Conservation (phyloP, 2,329 filamentous ascomycete genomes). For the Trichoderma lentiforme region DNA sequence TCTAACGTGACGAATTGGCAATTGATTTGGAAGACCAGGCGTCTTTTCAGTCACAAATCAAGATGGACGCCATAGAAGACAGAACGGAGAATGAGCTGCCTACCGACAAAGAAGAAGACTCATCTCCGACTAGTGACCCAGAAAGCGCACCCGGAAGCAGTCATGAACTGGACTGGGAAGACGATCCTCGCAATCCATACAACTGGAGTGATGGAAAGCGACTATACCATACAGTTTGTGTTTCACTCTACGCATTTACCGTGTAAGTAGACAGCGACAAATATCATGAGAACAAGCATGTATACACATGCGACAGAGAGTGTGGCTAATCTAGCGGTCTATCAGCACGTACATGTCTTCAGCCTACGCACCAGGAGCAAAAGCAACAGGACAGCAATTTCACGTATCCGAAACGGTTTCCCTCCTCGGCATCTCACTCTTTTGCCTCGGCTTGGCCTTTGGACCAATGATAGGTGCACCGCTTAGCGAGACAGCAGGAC, state of each 20-base stretch:
- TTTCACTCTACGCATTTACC: slow-evolving; percentile 13
- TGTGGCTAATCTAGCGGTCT: neutral
- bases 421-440: slow-evolving; percentile 52
- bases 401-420: slow-evolving; percentile 20
- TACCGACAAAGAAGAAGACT: slow-evolving; percentile 1
- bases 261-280: neutral
- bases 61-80: neutral
- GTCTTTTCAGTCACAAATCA: neutral
- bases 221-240: neutral
- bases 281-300: neutral
- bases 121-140: neutral
- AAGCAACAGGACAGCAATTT: slow-evolving; percentile 13
- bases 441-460: slow-evolving; percentile 71
- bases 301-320: neutral
- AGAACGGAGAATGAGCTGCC: neutral
- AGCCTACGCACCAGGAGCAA: slow-evolving; percentile 14
- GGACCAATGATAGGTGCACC: slow-evolving; percentile 76
- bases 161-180: neutral
- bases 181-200: slow-evolving; percentile 16
- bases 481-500: slow-evolving; percentile 65
- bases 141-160: neutral
- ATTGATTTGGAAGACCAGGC: neutral
- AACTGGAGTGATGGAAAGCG: slow-evolving; percentile 13
- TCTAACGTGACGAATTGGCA: neutral
- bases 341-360: slow-evolving; percentile 16